Evolutionary conservation across 441 rosid genomes (phyloP), one percentile per base, ranked within the genome.

Genomic region (Erysimum pusillum): DNA sequence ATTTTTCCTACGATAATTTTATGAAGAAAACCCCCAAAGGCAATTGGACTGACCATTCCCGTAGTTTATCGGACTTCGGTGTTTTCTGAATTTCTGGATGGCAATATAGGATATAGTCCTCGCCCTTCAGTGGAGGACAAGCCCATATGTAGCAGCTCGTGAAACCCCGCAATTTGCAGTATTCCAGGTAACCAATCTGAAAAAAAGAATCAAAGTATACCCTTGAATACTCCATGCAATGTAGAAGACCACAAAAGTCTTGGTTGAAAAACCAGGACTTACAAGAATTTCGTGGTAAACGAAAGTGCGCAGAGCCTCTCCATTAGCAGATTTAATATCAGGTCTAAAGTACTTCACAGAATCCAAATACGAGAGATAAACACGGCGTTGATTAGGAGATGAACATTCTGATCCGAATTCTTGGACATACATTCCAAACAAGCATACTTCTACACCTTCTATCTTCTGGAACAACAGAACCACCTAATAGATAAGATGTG

Each of bases 41-140:
- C 45, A 67, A 67, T 34, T 46, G 72, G 70, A 74, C 95, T 89
- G 82, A 97, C 99, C 99, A 97, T 76, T 94, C 99, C 67, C 99
- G 82, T 39, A 92, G 97, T 81, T 97, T 94, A 81, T 97, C 99
- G 17, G 99, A 94, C 81, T 94, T 97, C 42, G 99, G 98, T 13
- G 97, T 97, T 80, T 94, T 97, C 88, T 97, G 99, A 79, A 97
- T 94, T 84, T 97, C 98, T 56, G 99, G 99, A 88, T 97, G 99
- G 77, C 99, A 97, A 79, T 97, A 94, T 49, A 97, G 76, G 67
- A 97, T 97, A 84, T 97, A 94, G 80, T 97, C 99, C 88, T 97
- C 99, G 22, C 99, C 98, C 89, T 96, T 94, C 49, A 97, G 79
- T 5, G 99, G 99, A 64, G 99, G 99, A 84, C 99, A 97, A 59